phyloP scores from a whole-genome alignment of 306 rosid species.

The Spatholobus suberectus region DNA sequence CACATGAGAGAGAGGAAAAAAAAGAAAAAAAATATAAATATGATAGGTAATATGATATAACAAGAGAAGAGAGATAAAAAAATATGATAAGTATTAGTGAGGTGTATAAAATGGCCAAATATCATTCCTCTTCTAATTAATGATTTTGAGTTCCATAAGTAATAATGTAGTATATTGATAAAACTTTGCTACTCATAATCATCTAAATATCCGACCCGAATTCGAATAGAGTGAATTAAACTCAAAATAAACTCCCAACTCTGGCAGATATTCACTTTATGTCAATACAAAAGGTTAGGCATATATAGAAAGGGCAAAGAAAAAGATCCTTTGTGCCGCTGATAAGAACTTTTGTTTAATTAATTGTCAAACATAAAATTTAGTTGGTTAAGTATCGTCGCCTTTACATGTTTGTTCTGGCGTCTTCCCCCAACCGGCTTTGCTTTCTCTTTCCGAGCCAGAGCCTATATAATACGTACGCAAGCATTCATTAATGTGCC shows the following conservation, averaged over 20 bases:
- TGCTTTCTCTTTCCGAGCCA: background rate
- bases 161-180: too few species aligned
- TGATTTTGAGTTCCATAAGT: too few species aligned
- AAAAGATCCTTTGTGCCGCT: slow-evolving; percentile 9
- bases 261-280: background rate
- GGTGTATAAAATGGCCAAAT: too few species aligned
- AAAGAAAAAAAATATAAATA: too few species aligned
- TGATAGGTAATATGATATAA: too few species aligned
- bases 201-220: background rate
- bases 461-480: background rate
- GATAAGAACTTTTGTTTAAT: slow-evolving; percentile 26
- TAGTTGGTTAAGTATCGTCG: slow-evolving; percentile 12
- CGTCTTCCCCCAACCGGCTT: background rate
- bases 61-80: too few species aligned
- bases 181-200: too few species aligned
- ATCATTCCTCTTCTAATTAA: too few species aligned
- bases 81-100: too few species aligned
- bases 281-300: background rate
- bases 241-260: background rate
- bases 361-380: slow-evolving; percentile 13
- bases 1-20: too few species aligned
- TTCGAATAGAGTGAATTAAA: background rate
- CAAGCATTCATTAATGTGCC: slow-evolving; percentile 4
- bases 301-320: slow-evolving; percentile 22
- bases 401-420: slow-evolving; percentile 13